Percentiles rank a stretch among this genome's conserved stretches.
These are phyloP conservation scores for Cenchrus fungigraminus DNA, from an alignment of 176 grass and related monocot species.

Conservation along the genomic window DNA sequence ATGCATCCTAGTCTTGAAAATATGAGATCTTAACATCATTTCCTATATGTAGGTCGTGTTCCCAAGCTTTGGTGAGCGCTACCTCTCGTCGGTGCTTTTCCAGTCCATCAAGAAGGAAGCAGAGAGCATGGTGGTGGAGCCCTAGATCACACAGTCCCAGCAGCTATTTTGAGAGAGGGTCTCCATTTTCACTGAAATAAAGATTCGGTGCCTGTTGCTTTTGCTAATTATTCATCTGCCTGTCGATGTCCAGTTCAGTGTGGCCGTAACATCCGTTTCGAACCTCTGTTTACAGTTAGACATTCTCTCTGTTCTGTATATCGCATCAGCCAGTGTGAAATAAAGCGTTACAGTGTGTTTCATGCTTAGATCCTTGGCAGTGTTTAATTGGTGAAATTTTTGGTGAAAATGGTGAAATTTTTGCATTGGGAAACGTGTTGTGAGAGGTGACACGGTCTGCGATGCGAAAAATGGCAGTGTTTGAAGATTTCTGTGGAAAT, in stretches of 20 bases:
- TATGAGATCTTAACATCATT: neutral
- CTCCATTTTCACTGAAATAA: slow-evolving; percentile 37
- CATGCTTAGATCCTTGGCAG: neutral
- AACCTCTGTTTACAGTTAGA: slow-evolving; percentile 11
- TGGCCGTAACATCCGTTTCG: neutral
- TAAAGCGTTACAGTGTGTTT: slow-evolving; percentile 28
- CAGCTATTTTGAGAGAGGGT: neutral
- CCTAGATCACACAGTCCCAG: neutral
- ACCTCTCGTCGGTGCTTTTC: slow-evolving; percentile 69
- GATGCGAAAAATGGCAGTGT: too few species aligned
- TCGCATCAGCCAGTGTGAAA: slow-evolving; percentile 31
- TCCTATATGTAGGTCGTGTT: slow-evolving; percentile 51
- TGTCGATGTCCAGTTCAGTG: neutral
- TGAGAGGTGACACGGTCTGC: too few species aligned
- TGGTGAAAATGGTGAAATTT: too few species aligned
- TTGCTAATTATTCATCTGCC: neutral
- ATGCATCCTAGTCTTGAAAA: neutral
- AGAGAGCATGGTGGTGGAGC: slow-evolving; percentile 65
- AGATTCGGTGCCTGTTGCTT: slow-evolving; percentile 14
- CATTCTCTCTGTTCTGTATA: slow-evolving; percentile 23
- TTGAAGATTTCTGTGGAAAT: neutral
- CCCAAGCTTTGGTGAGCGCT: slow-evolving; percentile 71
- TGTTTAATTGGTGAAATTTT: too few species aligned
- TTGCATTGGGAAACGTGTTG: too few species aligned
- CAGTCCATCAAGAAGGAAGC: slow-evolving; percentile 68